Percentiles rank a stretch among this genome's conserved stretches.
These are phyloP conservation scores for Fusarium udum DNA, from an alignment of 2,329 filamentous ascomycete species.

Conservation along the genomic window DNA sequence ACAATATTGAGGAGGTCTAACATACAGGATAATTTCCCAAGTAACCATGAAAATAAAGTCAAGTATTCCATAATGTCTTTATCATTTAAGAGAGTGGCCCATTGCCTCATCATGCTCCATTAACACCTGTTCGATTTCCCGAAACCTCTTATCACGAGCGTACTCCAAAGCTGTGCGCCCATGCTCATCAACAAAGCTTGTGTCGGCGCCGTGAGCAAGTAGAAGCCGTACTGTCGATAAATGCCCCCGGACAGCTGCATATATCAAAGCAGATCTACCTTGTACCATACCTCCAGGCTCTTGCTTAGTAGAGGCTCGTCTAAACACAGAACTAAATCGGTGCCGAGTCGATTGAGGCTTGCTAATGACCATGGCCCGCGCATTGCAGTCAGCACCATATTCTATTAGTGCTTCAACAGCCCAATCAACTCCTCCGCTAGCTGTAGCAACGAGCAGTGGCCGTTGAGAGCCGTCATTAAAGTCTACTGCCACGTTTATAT, in stretches of 20 bases:
- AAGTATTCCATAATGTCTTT: neutral
- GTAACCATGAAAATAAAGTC: too few species aligned
- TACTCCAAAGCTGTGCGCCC: neutral
- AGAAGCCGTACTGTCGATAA: fast-evolving
- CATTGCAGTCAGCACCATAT: neutral
- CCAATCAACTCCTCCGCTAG: neutral
- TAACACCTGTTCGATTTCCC: neutral
- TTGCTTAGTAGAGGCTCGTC: too few species aligned
- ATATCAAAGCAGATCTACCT: neutral
- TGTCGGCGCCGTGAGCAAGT: neutral
- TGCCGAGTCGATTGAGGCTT: too few species aligned
- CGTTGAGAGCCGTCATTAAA: too few species aligned
- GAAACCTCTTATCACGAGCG: too few species aligned
- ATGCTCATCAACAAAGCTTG: fast-evolving
- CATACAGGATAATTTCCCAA: neutral
- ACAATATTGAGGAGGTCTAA: neutral
- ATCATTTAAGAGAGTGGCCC: fast-evolving
- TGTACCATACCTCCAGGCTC: too few species aligned
- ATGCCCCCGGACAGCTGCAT: fast-evolving
- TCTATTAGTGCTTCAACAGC: neutral
- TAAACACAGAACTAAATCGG: too few species aligned
- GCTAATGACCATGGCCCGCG: too few species aligned
- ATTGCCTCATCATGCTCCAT: neutral
- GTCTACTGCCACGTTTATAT: too few species aligned
- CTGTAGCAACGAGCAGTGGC: too few species aligned